These are phyloP conservation scores for Elaphomyces granulatus DNA, from an alignment of 495 filamentous ascomycete species.

Conservation along the genomic window DNA sequence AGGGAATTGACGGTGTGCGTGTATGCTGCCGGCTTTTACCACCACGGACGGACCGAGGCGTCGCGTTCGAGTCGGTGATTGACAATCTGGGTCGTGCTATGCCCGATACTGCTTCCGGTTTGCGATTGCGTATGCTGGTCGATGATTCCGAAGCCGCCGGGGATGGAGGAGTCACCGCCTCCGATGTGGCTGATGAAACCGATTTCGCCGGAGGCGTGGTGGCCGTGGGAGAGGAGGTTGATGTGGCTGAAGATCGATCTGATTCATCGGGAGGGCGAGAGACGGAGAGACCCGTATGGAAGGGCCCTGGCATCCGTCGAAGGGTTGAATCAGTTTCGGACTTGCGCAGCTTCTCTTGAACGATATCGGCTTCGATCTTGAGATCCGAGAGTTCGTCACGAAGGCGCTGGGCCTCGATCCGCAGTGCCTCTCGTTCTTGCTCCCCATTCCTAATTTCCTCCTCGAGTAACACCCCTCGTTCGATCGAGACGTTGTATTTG, in stretches of 20 bases:
- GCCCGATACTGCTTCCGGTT: slow-evolving; percentile 4
- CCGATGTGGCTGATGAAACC: slow-evolving; percentile 52
- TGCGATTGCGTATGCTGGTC: slow-evolving; percentile 26
- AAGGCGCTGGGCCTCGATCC: slow-evolving; percentile 79
- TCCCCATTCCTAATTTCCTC: slow-evolving; percentile 85
- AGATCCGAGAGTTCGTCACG: slow-evolving; percentile 84
- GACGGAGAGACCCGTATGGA: slow-evolving; percentile 31
- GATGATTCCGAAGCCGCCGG: slow-evolving; percentile 43
- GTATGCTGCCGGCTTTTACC: too few relatives aligned
- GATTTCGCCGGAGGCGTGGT: slow-evolving; percentile 56
- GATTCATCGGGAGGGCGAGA: slow-evolving; percentile 39
- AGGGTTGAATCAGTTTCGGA: slow-evolving; percentile 39
- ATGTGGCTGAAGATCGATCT: slow-evolving; percentile 43
- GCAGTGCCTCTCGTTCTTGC: slow-evolving; percentile 71
- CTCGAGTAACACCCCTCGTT: slow-evolving; percentile 82
- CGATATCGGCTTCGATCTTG: slow-evolving; percentile 87
- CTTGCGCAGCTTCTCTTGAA: slow-evolving; percentile 76
- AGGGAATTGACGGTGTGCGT: slow-evolving; percentile 38
- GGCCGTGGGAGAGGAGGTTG: slow-evolving; percentile 58
- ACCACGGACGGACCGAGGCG: slow-evolving; percentile 28
- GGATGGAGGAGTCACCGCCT: slow-evolving; percentile 57
- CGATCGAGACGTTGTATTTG: slow-evolving; percentile 89
- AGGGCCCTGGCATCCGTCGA: slow-evolving; percentile 37
- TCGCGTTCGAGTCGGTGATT: slow-evolving; percentile 18
- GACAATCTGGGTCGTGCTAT: slow-evolving; percentile 25